Evolutionary conservation across 2,329 filamentous ascomycete species (phyloP), one percentile per base, ranked within the genome.

Genomic region (Fusarium sp.): DNA sequence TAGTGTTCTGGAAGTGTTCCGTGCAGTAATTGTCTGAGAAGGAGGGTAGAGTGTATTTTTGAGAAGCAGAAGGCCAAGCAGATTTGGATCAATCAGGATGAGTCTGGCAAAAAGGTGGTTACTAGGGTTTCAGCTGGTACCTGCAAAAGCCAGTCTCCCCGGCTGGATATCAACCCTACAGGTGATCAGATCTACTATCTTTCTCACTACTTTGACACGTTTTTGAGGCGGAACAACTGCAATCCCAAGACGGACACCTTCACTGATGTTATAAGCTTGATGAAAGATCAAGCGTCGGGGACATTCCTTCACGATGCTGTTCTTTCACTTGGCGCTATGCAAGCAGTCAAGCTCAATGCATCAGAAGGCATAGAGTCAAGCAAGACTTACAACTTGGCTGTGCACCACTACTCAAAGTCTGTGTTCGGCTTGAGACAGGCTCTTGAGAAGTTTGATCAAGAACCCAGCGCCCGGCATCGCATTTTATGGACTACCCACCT

Each of bases 401-500:
- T 80, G 0, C 59, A 66, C 10, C 68, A 76, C 14, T 82, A 82
- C 52, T 70, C 75, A 1, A 75, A 71, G 22, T 79, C 79, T 0
- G 73, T 82, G 0, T 7, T 42, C 1, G 77, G 71, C 0, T 64
- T 82, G 4, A 56, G 78, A 8, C 42, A 56, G 2, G 71, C 75
- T 3, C 70, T 78, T 7, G 45, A 52, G 1, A 45, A 54, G 2
- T 64, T 71, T 11, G 38, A 45, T 0, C 39, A 47, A 0, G 39
- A 46, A 3, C 42, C 68, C 4, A 62, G 52, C 1, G 46, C 68
- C 2, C 70, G 62, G 2, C 50, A 69, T 20, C 65, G 69, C 10
- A 73, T 81, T 4, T 54, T 81, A 0, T 82, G 81, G 81, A 77
- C 81, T 0, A 82, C 81, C 0, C 70, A 81, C 6, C 49, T 81